Evolutionary conservation across 495 filamentous ascomycete genomes (phyloP).

Genomic region (Jackrogersella multiformis): DNA sequence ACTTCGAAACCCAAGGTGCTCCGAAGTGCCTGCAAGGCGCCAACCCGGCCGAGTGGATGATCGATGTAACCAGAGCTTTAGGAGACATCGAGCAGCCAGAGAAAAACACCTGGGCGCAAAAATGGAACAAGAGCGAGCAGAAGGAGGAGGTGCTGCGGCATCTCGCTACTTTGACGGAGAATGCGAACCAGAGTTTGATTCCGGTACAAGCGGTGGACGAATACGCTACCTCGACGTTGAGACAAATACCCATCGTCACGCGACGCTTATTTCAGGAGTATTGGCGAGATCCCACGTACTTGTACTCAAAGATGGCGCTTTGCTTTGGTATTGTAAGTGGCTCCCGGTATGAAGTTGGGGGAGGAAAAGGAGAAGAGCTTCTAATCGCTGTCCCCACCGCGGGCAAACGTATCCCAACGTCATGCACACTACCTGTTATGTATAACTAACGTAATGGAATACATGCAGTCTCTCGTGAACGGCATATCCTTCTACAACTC

Average conservation of each 20-base stretch:
- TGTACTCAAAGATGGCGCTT: conserved; percentile 65
- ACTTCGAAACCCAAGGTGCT: conserved; percentile 68
- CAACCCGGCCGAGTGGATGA: conserved; percentile 71
- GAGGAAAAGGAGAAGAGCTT: too few relatives aligned
- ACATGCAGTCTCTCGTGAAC: too few relatives aligned
- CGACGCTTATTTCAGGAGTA: conserved; percentile 70
- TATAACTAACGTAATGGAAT: too few relatives aligned
- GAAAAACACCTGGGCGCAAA: conserved; percentile 65
- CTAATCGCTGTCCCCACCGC: too few relatives aligned
- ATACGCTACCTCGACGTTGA: conserved; percentile 1
- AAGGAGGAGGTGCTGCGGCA: conserved; percentile 57
- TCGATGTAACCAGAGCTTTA: conserved; percentile 59
- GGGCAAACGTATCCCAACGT: too few relatives aligned
- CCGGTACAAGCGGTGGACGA: conserved; percentile 54
- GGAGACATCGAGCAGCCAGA: too few relatives aligned
- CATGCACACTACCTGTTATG: too few relatives aligned
- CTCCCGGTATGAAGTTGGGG: too few relatives aligned
- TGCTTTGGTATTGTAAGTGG: background rate
- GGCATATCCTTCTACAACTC: conserved; percentile 74
- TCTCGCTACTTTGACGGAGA: background rate
- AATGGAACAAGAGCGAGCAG: conserved; percentile 52
- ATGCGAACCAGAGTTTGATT: too few relatives aligned
- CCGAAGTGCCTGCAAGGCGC: conserved; percentile 63
- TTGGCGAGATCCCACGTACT: conserved; percentile 74
- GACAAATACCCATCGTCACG: conserved; percentile 54